Percentiles rank a stretch among this genome's conserved stretches.
phyloP scores from a whole-genome alignment of 805 yeast species.

The Teunomyces panamensis region DNA sequence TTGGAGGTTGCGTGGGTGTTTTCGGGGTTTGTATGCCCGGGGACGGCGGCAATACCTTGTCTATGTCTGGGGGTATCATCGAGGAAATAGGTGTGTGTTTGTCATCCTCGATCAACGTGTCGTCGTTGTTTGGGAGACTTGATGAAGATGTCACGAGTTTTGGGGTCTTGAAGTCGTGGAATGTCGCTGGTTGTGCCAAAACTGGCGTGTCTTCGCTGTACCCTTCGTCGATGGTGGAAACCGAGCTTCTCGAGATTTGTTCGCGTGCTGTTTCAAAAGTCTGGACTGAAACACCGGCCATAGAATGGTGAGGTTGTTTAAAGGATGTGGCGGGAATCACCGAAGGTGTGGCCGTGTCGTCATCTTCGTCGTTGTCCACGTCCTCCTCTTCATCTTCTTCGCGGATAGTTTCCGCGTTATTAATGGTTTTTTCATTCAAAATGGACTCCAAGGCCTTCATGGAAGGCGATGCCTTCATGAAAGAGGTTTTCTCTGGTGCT shows the following conservation, averaged over 20 bases:
- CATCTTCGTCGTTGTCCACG: conserved; percentile 9
- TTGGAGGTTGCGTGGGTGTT: conserved; percentile 1
- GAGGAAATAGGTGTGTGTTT: background rate
- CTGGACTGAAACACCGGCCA: conserved; percentile 16
- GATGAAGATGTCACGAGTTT: background rate
- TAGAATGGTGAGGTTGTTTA: conserved; percentile 1
- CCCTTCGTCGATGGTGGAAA: conserved; percentile 21
- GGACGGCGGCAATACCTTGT: background rate
- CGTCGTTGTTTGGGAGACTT: conserved; percentile 18
- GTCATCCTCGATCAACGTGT: conserved; percentile 21
- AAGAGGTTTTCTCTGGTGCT: conserved; percentile 15
- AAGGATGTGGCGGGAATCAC: background rate
- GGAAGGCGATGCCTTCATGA: conserved; percentile 40
- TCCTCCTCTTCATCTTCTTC: conserved; percentile 18
- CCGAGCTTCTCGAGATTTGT: conserved; percentile 10
- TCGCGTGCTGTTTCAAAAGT: conserved; percentile 29
- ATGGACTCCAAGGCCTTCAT: conserved; percentile 40
- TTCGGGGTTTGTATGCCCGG: background rate
- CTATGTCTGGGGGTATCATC: background rate
- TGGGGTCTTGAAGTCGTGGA: conserved; percentile 17
- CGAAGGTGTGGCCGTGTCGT: background rate
- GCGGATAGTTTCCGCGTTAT: conserved; percentile 1
- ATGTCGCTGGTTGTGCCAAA: conserved; percentile 21
- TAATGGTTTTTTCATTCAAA: conserved; percentile 16
- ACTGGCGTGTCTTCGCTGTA: conserved; percentile 24